Evolutionary conservation across 2,329 filamentous ascomycete species (phyloP), one percentile per base, ranked within the genome.

Genomic region (Curvularia spicifera): DNA sequence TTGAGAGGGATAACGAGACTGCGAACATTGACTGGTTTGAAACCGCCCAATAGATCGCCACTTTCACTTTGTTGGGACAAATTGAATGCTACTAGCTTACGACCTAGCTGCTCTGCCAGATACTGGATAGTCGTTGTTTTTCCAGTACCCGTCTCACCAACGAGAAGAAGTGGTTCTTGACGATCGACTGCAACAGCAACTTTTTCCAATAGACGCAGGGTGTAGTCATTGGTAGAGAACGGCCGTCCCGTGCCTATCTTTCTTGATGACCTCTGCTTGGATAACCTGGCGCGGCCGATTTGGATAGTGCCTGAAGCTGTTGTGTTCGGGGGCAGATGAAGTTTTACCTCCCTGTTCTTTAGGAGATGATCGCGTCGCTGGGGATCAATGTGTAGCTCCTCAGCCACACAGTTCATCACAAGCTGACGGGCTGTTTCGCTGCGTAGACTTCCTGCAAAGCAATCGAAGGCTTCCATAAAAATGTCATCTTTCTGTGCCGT

Each of bases 91-190:
- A 93, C 90, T 12, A 99, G 84, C 69, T 91, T 96, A 72, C 93
- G 90, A 1, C 93, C 91, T 28, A 97, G 83, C 3, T 89, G 85
- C 57, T 90, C 88, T 0, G 95, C 93, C 55, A 99, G 82, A 72
- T 97, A 93, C 75, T 99, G 95, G 13, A 99, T 89, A 26, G 95
- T 91, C 0, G 95, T 97, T 0, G 95, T 99, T 79, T 99, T 99
- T 69, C 95, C 95, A 50, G 97, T 97, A 81, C 95, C 95, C 7
- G 95, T 99, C 80, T 99, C 95, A 72, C 95, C 95, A n/a, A 99
- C 95, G 28, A 99, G 86, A 18, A 99, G 80, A 1, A 97, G 86
- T 4, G 96, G 93, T 71, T 99, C 95, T n/a, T 87, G 85, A 69
- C 93, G 86, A 61, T 90, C 88, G 5, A 97, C 87, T 1, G 93